Percentiles rank a stretch among this genome's conserved stretches.
These are phyloP conservation scores for Streptanthus diversifolius DNA, from an alignment of 345 rosid genomes.

Conservation along the genomic window DNA sequence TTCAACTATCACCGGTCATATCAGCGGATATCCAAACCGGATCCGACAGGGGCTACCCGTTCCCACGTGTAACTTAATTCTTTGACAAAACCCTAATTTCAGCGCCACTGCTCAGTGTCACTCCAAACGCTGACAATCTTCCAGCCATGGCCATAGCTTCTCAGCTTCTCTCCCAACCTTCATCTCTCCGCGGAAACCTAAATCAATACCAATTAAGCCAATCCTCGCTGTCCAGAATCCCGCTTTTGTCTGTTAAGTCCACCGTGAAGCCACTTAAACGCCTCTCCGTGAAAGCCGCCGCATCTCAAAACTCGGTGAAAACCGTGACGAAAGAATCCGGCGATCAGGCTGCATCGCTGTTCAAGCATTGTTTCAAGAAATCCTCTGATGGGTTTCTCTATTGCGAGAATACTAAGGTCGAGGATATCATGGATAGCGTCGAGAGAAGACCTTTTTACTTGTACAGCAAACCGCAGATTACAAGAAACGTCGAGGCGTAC, in stretches of 20 bases:
- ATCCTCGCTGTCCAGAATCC: constrained; percentile 38
- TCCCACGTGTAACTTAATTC: constrained; percentile 16
- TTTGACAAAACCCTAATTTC: constrained; percentile 25
- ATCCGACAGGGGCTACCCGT: neutral
- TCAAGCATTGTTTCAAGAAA: constrained; percentile 77
- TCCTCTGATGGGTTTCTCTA: constrained; percentile 76
- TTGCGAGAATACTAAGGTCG: constrained; percentile 81
- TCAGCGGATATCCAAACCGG: neutral
- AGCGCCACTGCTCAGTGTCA: constrained; percentile 5
- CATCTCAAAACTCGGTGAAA: constrained; percentile 49
- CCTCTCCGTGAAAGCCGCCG: constrained; percentile 50
- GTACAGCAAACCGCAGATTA: constrained; percentile 88
- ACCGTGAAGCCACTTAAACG: constrained; percentile 29
- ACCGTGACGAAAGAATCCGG: constrained; percentile 18
- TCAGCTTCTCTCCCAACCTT: constrained; percentile 29
- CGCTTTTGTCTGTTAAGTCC: constrained; percentile 40
- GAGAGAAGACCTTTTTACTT: constrained; percentile 89
- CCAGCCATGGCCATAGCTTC: constrained; percentile 33
- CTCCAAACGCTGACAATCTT: neutral
- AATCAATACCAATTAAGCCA: constrained; percentile 35
- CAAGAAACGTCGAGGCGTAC: constrained; percentile 75
- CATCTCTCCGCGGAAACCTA: constrained; percentile 41
- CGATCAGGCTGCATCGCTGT: constrained; percentile 24
- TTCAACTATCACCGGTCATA: neutral
- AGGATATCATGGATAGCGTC: constrained; percentile 66